Base-by-base conservation (phyloP, 2,329 filamentous ascomycete genomes). In the Sclerotinia glacialis region DNA sequence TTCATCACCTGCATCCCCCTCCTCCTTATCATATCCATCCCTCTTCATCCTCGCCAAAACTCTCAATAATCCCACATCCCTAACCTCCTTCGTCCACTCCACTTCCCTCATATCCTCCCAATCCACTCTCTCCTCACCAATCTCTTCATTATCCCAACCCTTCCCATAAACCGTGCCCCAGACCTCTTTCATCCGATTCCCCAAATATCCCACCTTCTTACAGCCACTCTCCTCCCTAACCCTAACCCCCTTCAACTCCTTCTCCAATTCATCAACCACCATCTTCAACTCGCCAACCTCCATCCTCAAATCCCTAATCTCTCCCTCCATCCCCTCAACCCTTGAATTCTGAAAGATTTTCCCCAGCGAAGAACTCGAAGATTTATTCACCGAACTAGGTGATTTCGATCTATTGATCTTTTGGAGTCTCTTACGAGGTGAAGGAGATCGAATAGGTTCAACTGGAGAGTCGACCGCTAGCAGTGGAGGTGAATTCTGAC, bases 351-450 rank as follows among this genome's bases (percentile, higher is more conserved):
- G 58, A 3, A 60, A 60, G 23, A 49, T 3, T 16, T n/a, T 60
- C 28, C 58, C 28, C 44, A 60, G 5, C 7, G 58, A 60, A 26
- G 58, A 60, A 49, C 58, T 49, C 1, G 58, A 60, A 1, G 58
- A 37, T 16, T 60, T n/a, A 4, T 37, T 49, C 44, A 26, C 23
- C 8, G 46, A 26, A 60, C 5, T 60, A 3, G 58, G 44, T 5
- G 58, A 60, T 26, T 49, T 60, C 14, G 58, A 37, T 6, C 44
- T 44, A 60, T 60, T 60, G 0, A 60, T 44, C 0, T 60, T 60
- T 18, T 49, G 58, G 2, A 60, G n/a, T 37, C 16, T 60, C 14
- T 49, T 60, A 4, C 58, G 58, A 26, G 58, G 58, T 4, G 58
- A 60, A 23, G 44, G 44, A 0, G 21, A 49, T 14, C 44, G 44